Conservation (phyloP, 2,329 filamentous ascomycete species). For the Gnomoniopsis smithogilvyi region DNA sequence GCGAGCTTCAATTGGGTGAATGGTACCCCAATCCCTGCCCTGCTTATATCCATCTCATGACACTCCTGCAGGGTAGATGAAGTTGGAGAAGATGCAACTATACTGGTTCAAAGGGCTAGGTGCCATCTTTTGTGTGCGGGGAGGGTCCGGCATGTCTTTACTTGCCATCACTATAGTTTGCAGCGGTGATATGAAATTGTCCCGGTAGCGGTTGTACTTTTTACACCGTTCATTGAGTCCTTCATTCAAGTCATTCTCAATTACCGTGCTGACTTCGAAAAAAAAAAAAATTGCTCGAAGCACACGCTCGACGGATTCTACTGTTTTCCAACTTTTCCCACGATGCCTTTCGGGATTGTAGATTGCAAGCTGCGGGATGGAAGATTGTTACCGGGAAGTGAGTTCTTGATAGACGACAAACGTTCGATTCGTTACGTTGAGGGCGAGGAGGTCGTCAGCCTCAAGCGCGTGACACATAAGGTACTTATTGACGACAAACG, state of each 20-base stretch:
- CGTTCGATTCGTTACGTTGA: background rate
- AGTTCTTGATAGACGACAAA: constrained; percentile 23
- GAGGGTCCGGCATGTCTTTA: background rate
- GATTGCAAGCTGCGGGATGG: constrained; percentile 19
- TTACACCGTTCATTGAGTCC: background rate
- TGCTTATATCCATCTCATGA: too few relatives aligned
- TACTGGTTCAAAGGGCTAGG: background rate
- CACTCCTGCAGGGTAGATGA: background rate
- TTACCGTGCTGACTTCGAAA: too few relatives aligned
- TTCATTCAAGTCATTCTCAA: background rate
- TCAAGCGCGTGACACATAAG: constrained; percentile 15
- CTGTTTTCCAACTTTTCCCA: constrained; percentile 4
- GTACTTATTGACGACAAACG: background rate
- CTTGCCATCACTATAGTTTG: background rate
- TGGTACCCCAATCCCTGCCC: too few relatives aligned
- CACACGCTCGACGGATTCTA: too few relatives aligned
- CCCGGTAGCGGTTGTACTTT: constrained; percentile 3
- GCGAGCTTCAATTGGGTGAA: too few relatives aligned
- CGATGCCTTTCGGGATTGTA: constrained; percentile 26
- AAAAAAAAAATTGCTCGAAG: too few relatives aligned
- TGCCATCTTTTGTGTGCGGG: background rate
- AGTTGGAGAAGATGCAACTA: background rate
- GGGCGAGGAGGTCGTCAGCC: background rate
- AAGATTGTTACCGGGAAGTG: constrained; percentile 23
- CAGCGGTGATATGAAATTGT: background rate